phyloP scores from a whole-genome alignment of 768 basidiomycete genomes.

The Rhizopogon vesiculosus region DNA sequence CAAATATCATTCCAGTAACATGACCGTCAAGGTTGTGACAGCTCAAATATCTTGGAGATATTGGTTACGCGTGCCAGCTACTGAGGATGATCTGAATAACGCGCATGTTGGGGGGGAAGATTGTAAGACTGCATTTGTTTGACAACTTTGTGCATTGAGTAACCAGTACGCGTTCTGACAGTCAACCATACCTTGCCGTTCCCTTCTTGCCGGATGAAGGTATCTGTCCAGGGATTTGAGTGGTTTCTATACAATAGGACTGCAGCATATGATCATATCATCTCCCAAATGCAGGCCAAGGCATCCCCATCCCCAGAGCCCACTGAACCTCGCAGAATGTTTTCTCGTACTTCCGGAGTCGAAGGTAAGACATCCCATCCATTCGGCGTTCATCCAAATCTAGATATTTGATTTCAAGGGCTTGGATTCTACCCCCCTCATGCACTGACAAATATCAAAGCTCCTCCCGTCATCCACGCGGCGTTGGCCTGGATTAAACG shows the following conservation, averaged over 20 bases:
- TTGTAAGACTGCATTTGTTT: slow-evolving; percentile 33
- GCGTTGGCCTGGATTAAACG: slow-evolving; percentile 47
- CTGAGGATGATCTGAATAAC: slow-evolving; percentile 62
- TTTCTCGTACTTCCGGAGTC: slow-evolving; percentile 33
- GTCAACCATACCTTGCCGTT: slow-evolving; percentile 31
- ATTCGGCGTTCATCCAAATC: neutral
- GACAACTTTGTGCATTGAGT: neutral
- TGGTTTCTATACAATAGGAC: slow-evolving; percentile 93
- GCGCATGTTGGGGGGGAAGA: slow-evolving; percentile 45
- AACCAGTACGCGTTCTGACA: slow-evolving; percentile 11
- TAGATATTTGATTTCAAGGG: neutral
- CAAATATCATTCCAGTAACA: slow-evolving; percentile 88
- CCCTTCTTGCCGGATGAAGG: slow-evolving; percentile 74
- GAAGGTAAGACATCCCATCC: slow-evolving; percentile 28
- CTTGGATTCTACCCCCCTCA: slow-evolving; percentile 19
- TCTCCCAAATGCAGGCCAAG: slow-evolving; percentile 62
- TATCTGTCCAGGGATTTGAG: slow-evolving; percentile 82
- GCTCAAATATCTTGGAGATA: slow-evolving; percentile 91
- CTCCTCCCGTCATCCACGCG: slow-evolving; percentile 32
- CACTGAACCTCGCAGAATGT: slow-evolving; percentile 32
- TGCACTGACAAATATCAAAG: slow-evolving; percentile 21
- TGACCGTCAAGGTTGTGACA: slow-evolving; percentile 80
- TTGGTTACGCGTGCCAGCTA: slow-evolving; percentile 80
- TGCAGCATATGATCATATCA: slow-evolving; percentile 81
- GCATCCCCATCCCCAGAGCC: slow-evolving; percentile 6